Conservation (phyloP, 371 early-diverging fungal genomes). For the Mortierella sp. region DNA sequence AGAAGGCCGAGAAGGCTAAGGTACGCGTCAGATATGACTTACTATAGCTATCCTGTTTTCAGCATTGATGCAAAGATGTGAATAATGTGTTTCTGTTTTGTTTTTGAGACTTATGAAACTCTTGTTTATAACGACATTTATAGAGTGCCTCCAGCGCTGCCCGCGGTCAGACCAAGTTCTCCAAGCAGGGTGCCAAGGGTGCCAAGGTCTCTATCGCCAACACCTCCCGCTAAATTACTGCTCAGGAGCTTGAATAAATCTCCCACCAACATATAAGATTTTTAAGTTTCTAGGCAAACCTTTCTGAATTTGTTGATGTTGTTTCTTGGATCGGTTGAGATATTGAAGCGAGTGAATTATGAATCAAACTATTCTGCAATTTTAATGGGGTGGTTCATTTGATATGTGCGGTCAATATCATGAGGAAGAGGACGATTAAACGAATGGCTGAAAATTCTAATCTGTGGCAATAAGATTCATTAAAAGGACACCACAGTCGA, state of each 20-base stretch:
- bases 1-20: conserved; percentile 81
- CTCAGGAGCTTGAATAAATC: conserved; percentile 13
- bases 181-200: conserved; percentile 92
- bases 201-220: conserved; percentile 87
- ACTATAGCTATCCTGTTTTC: not conserved
- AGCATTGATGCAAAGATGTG: not conserved
- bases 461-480: conserved; percentile 15
- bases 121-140: not conserved
- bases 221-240: conserved; percentile 83
- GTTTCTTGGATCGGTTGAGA: not conserved
- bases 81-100: not conserved
- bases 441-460: not conserved
- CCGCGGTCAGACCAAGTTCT: conserved; percentile 75
- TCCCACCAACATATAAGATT: conserved; percentile 9
- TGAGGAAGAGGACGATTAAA: too few species aligned
- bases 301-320: not conserved
- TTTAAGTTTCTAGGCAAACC: not conserved
- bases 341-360: not conserved
- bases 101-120: not conserved
- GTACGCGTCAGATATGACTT: too few species aligned
- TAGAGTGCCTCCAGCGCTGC: conserved; percentile 56
- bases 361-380: not conserved
- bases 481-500: conserved; percentile 24
- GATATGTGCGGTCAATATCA: too few species aligned
- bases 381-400: too few species aligned